Base-by-base conservation (phyloP, 75 land plant species). In the Selaginella moellendorffii region DNA sequence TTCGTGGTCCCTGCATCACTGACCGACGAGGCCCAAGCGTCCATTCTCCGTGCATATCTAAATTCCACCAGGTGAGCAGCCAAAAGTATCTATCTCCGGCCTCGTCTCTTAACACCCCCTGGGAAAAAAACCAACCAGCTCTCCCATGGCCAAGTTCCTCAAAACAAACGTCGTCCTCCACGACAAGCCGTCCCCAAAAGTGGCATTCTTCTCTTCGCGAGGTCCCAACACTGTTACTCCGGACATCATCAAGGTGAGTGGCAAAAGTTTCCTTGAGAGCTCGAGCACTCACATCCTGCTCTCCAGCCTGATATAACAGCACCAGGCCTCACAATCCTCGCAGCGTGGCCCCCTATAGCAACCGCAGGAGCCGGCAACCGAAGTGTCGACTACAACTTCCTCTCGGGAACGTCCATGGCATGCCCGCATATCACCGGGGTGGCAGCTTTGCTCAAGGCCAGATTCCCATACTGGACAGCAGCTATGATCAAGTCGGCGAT, bases 1-100 rank as follows among this genome's bases (percentile, higher is more conserved):
- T 69, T 63, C 56, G 28, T 18, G 26, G 30, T 29, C 27, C 71
- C 71, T 22, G 66, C 66, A 14, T 36, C 63, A 25, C 24, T 76
- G 67, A 21, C 59, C 66, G 20, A 74, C 8, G 59, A 5, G n/a
- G 46, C 14, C 46, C 10, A 36, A 5, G 46, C 10, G 14, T 5
- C 10, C 14, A 14, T 36, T 36, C 46, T 36, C 46, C 10, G 14
- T 5, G 14, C 5, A 5, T 36, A 36, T 14, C 5, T 36, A 36
- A 36, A 36, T 5, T 36, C 46, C 46, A 36, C 46, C 46, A 36
- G 46, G 46, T 36, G 10, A 5, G 46, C 46, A 5, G 10, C 5
- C 14, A 5, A 36, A 5, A 5, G 46, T 36, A 36, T 14, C 14
- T 36, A 36, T 5, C 14, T 36, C 14, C 5, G 14, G 5, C 46